Conservation (phyloP, 768 basidiomycete genomes). For the Boletus huronensis region DNA sequence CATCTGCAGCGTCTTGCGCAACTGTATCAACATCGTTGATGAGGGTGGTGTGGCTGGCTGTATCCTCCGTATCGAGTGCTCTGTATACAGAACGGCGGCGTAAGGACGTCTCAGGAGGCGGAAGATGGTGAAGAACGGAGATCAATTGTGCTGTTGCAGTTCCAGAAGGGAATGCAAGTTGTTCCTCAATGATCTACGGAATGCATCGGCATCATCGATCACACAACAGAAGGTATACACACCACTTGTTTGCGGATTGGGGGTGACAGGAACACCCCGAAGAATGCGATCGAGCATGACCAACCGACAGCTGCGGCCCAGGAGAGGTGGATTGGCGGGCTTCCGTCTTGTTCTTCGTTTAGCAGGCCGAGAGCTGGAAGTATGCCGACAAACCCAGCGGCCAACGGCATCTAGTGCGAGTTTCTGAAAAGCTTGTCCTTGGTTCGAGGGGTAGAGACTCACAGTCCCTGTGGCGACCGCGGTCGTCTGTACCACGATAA, state of each 20-base stretch:
- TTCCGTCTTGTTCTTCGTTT: slow-evolving; percentile 70
- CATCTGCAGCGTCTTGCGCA: slow-evolving; percentile 26
- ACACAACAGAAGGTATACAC: slow-evolving; percentile 25
- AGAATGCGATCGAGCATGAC: slow-evolving; percentile 92
- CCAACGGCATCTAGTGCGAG: slow-evolving; percentile 64
- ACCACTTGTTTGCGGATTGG: slow-evolving; percentile 95
- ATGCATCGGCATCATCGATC: slow-evolving; percentile 1
- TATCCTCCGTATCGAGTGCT: slow-evolving; percentile 32
- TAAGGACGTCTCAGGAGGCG: slow-evolving; percentile 59
- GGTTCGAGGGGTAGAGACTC: slow-evolving; percentile 1
- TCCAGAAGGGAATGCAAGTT: slow-evolving; percentile 91
- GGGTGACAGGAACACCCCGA: slow-evolving; percentile 97
- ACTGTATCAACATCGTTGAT: slow-evolving; percentile 2
- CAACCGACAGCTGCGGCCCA: slow-evolving; percentile 76
- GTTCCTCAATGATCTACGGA: slow-evolving; percentile 83
- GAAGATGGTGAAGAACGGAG: slow-evolving; percentile 78
- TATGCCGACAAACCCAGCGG: slow-evolving; percentile 89
- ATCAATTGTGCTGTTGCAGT: slow-evolving; percentile 96
- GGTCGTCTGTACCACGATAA: slow-evolving; percentile 91
- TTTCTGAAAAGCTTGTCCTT: neutral
- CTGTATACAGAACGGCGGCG: slow-evolving; percentile 58
- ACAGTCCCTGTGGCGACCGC: slow-evolving; percentile 89
- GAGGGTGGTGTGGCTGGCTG: slow-evolving; percentile 16
- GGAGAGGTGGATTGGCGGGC: slow-evolving; percentile 67
- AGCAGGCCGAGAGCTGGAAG: slow-evolving; percentile 85